These are phyloP conservation scores for Botryotinia calthae DNA, from an alignment of 2,329 filamentous ascomycete species.

Conservation along the genomic window DNA sequence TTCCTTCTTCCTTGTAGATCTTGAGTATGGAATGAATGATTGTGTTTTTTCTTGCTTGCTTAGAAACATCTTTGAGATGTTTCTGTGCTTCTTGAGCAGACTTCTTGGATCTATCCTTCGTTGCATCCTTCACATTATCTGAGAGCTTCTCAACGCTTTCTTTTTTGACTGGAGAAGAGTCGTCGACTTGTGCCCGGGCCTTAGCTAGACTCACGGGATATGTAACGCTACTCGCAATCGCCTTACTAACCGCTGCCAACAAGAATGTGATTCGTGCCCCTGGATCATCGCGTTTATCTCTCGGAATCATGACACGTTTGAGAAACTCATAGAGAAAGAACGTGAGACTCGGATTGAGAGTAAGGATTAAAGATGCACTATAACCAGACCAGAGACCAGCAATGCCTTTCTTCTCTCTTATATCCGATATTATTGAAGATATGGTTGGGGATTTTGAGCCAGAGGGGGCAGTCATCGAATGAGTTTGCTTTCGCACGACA, in stretches of 20 bases:
- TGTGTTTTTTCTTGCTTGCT: conserved; percentile 43
- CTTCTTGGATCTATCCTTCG: conserved; percentile 37
- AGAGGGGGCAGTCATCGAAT: conserved; percentile 49
- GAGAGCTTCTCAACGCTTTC: conserved; percentile 35
- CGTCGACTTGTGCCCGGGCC: conserved; percentile 62
- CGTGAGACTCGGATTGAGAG: conserved; percentile 82
- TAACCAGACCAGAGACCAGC: conserved; percentile 86
- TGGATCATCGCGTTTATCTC: conserved; percentile 51
- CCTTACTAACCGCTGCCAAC: conserved; percentile 75
- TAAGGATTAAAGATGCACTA: conserved; percentile 73
- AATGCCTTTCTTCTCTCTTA: conserved; percentile 67
- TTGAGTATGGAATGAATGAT: conserved; percentile 62
- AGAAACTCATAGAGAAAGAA: conserved; percentile 78
- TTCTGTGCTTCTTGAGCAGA: background rate
- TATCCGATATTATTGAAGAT: conserved; percentile 59
- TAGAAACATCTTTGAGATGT: conserved; percentile 26
- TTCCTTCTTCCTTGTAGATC: conserved; percentile 62
- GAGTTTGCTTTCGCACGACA: conserved; percentile 77
- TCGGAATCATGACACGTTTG: conserved; percentile 57
- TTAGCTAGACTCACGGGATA: conserved; percentile 89
- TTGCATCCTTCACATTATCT: conserved; percentile 32
- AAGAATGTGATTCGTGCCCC: conserved; percentile 58
- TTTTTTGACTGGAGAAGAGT: conserved; percentile 44
- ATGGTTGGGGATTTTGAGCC: conserved; percentile 39
- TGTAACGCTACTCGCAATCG: conserved; percentile 69